Evolutionary conservation across 2,329 filamentous ascomycete genomes (phyloP).

Genomic region (Verticillium longisporum): DNA sequence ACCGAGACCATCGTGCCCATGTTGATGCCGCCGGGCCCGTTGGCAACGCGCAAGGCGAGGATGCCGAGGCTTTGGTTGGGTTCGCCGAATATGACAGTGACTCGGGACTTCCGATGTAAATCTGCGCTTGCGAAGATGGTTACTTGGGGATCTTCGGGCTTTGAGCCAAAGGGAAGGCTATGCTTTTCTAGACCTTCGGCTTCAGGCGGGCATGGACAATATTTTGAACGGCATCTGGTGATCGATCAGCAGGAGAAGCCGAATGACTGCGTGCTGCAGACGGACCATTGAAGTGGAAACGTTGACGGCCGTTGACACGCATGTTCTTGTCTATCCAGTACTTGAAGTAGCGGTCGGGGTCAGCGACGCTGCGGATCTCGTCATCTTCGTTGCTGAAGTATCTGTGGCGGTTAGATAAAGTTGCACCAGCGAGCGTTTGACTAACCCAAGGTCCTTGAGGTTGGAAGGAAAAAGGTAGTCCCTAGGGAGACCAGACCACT

Average conservation of each 20-base stretch:
- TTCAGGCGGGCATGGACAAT: conserved; percentile 53
- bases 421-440: background rate
- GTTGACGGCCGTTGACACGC: conserved; percentile 71
- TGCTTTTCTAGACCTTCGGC: conserved; percentile 52
- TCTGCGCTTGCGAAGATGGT: conserved; percentile 56
- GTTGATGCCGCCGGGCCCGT: conserved; percentile 57
- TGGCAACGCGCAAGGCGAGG: conserved; percentile 62
- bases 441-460: conserved; percentile 67
- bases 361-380: conserved; percentile 62
- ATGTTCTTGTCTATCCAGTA: conserved; percentile 67
- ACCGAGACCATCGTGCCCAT: conserved; percentile 65
- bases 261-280: conserved; percentile 1
- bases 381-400: conserved; percentile 74
- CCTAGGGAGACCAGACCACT: conserved; percentile 59
- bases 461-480: conserved; percentile 61
- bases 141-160: conserved; percentile 46
- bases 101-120: conserved; percentile 48
- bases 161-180: conserved; percentile 51
- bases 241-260: conserved; percentile 1
- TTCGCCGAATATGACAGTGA: conserved; percentile 73
- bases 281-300: conserved; percentile 67
- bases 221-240: conserved; percentile 52
- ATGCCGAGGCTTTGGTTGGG: conserved; percentile 65
- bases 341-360: conserved; percentile 65
- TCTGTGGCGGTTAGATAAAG: conserved; percentile 31